Evolutionary conservation across 2,329 filamentous ascomycete species (phyloP), one percentile per base, ranked within the genome.

Genomic region (Ophiostoma perfectum): DNA sequence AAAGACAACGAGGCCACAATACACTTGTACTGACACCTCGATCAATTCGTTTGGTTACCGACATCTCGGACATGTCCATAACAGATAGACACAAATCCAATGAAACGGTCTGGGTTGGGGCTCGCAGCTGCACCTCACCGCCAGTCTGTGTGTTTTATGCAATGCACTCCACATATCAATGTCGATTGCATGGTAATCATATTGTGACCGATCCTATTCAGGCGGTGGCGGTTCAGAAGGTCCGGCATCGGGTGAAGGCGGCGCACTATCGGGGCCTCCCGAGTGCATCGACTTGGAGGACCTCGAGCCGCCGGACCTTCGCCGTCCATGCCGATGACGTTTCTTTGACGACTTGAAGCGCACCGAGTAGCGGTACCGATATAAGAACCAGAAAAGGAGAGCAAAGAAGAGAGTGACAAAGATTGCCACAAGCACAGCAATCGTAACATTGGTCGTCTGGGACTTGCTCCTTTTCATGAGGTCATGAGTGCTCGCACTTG

Each of bases 401-500:
- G 11, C 14, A 70, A 70, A 12, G n/a, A 72, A 72, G 11, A 69
- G 18, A 5, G 55, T 66, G 5, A 69, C 8, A 7, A 68, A 52
- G 0, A 72, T 66, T 1, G 66, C 66, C 2, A 72, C 70, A 45
- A 72, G 39, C 64, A 72, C 67, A 8, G 64, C 69, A 36, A 72
- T 70, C 7, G 70, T 72, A 55, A 71, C 62, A 41, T 72, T 72
- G 55, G 67, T 70, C 3, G 68, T n/a, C 18, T 66, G 45, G 2
- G 65, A n/a, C n/a, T 41, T 65, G 36, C 63, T 39, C 4, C 66
- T 42, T 41, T 66, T 52, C 41, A 44, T 5, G 60, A 64, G 49
- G 1, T 3, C 42, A 12, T 6, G 16, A 5, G 39, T n/a, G 27
- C 5, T 9, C 11, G n/a, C 18, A 27, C 18, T 4, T 36, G n/a